Conservation (phyloP, 805 yeast species). For the Candida tallmaniae region DNA sequence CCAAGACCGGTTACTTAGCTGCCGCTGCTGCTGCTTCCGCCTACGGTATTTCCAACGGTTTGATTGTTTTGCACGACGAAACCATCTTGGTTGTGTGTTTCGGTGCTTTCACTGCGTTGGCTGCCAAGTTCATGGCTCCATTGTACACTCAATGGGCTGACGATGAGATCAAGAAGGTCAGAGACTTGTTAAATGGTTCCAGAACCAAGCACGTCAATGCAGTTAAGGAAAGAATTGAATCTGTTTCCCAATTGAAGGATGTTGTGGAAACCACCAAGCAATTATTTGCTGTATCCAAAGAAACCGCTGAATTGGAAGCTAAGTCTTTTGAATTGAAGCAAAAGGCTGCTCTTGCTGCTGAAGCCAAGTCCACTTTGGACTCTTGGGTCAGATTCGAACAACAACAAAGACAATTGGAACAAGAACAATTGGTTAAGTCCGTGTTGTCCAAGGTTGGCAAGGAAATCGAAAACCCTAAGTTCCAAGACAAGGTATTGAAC, state of each 20-base stretch:
- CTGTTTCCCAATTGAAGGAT: slow-evolving; percentile 84
- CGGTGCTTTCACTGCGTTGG: slow-evolving; percentile 66
- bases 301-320: slow-evolving; percentile 94
- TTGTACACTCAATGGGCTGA: slow-evolving; percentile 93
- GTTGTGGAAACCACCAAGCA: slow-evolving; percentile 89
- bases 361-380: slow-evolving; percentile 93
- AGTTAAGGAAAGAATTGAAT: slow-evolving; percentile 85
- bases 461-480: slow-evolving; percentile 79
- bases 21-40: slow-evolving; percentile 92
- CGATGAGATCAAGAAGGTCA: slow-evolving; percentile 75
- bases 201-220: slow-evolving; percentile 89
- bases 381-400: slow-evolving; percentile 99
- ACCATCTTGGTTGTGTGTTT: slow-evolving; percentile 80
- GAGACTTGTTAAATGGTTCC: slow-evolving; percentile 77
- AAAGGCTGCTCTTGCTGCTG: slow-evolving; percentile 76
- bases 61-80: slow-evolving; percentile 93
- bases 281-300: slow-evolving; percentile 90
- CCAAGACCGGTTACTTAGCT: slow-evolving; percentile 94
- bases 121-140: slow-evolving; percentile 89
- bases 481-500: slow-evolving; percentile 87
- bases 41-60: slow-evolving; percentile 90
- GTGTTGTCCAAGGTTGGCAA: slow-evolving; percentile 86
- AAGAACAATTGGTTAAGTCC: slow-evolving; percentile 80
- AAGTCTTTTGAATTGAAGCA: slow-evolving; percentile 91
- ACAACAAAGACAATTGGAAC: slow-evolving; percentile 93